Evolutionary conservation across 2,329 filamentous ascomycete species (phyloP).

Genomic region (Ophiocordyceps unilateralis): DNA sequence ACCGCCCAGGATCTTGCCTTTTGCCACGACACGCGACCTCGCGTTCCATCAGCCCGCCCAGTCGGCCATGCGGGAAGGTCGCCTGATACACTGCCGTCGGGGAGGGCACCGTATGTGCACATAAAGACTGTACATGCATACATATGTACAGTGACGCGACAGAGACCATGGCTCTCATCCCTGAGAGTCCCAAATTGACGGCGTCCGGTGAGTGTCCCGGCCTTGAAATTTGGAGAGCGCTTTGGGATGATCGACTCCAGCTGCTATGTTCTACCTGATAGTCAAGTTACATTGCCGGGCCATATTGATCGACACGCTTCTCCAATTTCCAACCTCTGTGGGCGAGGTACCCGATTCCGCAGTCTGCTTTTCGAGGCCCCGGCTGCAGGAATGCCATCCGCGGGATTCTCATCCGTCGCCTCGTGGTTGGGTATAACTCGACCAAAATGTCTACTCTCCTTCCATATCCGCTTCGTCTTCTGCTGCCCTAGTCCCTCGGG

Average conservation of each 20-base stretch:
- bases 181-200: too few relatives aligned
- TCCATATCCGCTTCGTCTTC: background rate
- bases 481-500: background rate
- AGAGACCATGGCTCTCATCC: too few relatives aligned
- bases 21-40: background rate
- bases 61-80: background rate
- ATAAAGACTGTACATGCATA: too few relatives aligned
- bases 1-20: background rate
- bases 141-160: background rate
- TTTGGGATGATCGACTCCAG: too few relatives aligned
- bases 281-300: background rate
- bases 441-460: background rate
- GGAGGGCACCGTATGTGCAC: too few relatives aligned
- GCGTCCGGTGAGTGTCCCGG: too few relatives aligned
- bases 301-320: background rate
- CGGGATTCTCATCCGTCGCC: background rate
- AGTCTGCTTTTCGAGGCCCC: too few relatives aligned
- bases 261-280: too few relatives aligned
- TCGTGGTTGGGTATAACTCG: background rate
- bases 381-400: too few relatives aligned
- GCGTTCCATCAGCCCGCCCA: background rate
- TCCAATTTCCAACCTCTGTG: background rate
- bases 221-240: too few relatives aligned
- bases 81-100: background rate
- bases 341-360: too few relatives aligned